These are phyloP conservation scores for Murraya koenigii DNA, from an alignment of 345 rosid species.

Conservation along the genomic window DNA sequence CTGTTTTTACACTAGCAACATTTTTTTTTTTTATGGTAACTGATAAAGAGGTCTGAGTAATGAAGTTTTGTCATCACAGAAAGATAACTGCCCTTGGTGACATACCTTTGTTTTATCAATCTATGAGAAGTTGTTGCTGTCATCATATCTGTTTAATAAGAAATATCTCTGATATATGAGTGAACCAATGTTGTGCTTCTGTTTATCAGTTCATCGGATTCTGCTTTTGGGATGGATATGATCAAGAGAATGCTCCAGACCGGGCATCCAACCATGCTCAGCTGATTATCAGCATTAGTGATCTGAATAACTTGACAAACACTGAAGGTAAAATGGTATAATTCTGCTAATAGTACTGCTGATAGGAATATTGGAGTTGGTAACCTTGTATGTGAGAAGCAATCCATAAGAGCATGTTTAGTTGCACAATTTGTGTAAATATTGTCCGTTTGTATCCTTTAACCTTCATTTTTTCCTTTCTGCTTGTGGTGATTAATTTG, in stretches of 20 bases:
- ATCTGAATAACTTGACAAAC: background rate
- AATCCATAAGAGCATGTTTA: background rate
- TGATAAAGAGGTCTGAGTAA: background rate
- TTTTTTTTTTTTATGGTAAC: background rate
- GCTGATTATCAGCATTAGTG: slow-evolving; percentile 34
- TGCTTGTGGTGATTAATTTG: background rate
- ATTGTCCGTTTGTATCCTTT: background rate
- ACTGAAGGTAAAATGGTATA: background rate
- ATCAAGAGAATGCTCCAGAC: slow-evolving; percentile 91
- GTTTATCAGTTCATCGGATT: slow-evolving; percentile 83
- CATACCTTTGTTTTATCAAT: slow-evolving; percentile 22
- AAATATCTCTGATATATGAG: slow-evolving; percentile 29
- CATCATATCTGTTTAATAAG: slow-evolving; percentile 25
- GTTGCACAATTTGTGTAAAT: slow-evolving; percentile 4
- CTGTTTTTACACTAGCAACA: background rate
- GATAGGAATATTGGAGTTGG: background rate
- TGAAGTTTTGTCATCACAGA: slow-evolving; percentile 2
- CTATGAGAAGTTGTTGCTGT: slow-evolving; percentile 23
- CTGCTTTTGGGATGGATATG: slow-evolving; percentile 94
- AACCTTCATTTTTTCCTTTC: background rate
- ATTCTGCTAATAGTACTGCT: background rate
- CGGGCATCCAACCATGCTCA: slow-evolving; percentile 92
- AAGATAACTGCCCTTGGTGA: slow-evolving; percentile 11
- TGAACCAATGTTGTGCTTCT: slow-evolving; percentile 32
- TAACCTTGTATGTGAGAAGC: background rate